phyloP scores from a whole-genome alignment of 2,329 filamentous ascomycete genomes.

The Colletotrichum trifolii region DNA sequence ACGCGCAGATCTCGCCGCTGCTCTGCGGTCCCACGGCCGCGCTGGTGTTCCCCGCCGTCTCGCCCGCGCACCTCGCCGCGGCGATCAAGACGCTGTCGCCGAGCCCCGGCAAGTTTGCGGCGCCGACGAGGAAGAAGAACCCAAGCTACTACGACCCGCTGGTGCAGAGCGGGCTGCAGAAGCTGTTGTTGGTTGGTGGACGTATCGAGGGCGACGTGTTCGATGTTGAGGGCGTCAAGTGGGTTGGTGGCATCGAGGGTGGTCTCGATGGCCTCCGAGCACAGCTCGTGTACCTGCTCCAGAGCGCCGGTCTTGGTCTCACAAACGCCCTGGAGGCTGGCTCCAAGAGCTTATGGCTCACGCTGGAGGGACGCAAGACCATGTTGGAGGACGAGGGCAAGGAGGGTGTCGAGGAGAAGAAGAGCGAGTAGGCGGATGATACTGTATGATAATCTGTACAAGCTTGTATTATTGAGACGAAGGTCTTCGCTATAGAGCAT shows the following conservation, averaged over 20 bases:
- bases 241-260: constrained; percentile 80
- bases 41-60: constrained; percentile 83
- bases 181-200: constrained; percentile 87
- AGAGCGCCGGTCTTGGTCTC: constrained; percentile 81
- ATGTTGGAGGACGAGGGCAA: constrained; percentile 76
- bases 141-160: constrained; percentile 84
- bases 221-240: constrained; percentile 75
- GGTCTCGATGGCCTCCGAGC: constrained; percentile 83
- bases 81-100: constrained; percentile 84
- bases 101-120: constrained; percentile 76
- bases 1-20: constrained; percentile 75
- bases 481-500: constrained; percentile 33
- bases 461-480: constrained; percentile 34
- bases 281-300: constrained; percentile 84
- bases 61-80: constrained; percentile 84
- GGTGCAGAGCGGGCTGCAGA: constrained; percentile 85
- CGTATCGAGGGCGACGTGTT: constrained; percentile 88
- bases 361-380: constrained; percentile 82
- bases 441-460: constrained; percentile 38
- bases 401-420: constrained; percentile 37
- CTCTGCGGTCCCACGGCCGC: constrained; percentile 84
- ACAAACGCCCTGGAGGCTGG: constrained; percentile 83
- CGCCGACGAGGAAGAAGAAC: constrained; percentile 78
- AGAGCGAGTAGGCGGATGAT: constrained; percentile 22
- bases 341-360: constrained; percentile 85